Evolutionary conservation across 2,329 filamentous ascomycete species (phyloP).

Genomic region (Alternaria metachromatica): DNA sequence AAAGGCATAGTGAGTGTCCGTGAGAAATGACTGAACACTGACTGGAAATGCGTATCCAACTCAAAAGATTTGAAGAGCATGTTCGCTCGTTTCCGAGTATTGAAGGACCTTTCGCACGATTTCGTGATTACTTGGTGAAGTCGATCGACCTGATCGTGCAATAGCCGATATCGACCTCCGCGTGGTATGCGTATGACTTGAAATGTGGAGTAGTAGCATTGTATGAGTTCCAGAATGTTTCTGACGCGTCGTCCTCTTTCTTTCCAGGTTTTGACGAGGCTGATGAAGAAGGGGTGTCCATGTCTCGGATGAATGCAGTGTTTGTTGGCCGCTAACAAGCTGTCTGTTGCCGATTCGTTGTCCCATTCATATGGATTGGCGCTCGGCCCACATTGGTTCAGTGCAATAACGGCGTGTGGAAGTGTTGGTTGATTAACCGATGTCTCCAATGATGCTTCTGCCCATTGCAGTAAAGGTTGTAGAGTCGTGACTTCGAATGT

Average conservation of each 20-base stretch:
- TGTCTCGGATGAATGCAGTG: neutral
- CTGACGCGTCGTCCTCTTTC: conserved; percentile 11
- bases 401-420: conserved; percentile 61
- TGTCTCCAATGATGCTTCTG: conserved; percentile 12
- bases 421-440: conserved; percentile 61
- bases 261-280: conserved; percentile 13
- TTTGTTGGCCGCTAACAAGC: conserved; percentile 36
- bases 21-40: conserved; percentile 60
- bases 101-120: conserved; percentile 37
- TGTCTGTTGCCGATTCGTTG: conserved; percentile 48
- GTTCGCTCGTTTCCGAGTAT: conserved; percentile 10
- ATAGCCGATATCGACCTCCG: conserved; percentile 55
- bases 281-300: conserved; percentile 2
- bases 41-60: conserved; percentile 57
- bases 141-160: conserved; percentile 57
- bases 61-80: conserved; percentile 58
- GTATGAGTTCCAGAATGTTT: conserved; percentile 15
- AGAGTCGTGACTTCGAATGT: conserved; percentile 13
- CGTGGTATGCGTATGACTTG: conserved; percentile 56
- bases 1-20: conserved; percentile 55
- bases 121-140: conserved; percentile 54
- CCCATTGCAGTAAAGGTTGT: conserved; percentile 15
- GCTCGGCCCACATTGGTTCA: conserved; percentile 47
- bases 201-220: conserved; percentile 60
- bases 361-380: conserved; percentile 51